phyloP scores from a whole-genome alignment of 164 flowering plant genomes.

The Vitis labrusca region DNA sequence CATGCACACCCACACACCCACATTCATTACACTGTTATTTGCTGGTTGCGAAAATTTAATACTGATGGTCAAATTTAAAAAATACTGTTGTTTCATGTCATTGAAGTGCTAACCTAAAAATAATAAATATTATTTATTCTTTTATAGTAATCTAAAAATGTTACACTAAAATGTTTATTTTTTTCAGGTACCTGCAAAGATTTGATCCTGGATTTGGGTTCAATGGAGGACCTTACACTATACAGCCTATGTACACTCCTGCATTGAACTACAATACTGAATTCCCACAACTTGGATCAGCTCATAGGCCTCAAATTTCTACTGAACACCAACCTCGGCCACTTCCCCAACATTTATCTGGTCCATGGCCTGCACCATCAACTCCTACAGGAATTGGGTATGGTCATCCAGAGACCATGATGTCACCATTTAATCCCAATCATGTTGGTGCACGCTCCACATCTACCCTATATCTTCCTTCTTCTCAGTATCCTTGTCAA shows the following conservation, averaged over 20 bases:
- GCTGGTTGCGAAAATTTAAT: too few relatives aligned
- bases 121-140: too few relatives aligned
- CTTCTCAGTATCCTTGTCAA: conserved; percentile 80
- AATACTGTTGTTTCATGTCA: too few relatives aligned
- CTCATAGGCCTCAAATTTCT: conserved; percentile 76
- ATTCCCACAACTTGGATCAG: conserved; percentile 91
- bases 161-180: neutral
- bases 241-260: conserved; percentile 93
- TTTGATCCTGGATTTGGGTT: conserved; percentile 99
- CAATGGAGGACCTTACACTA: conserved; percentile 68
- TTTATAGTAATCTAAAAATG: too few relatives aligned
- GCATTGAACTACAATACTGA: conserved; percentile 91
- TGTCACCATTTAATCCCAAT: conserved; percentile 68
- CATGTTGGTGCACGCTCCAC: conserved; percentile 66
- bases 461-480: conserved; percentile 70
- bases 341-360: conserved; percentile 70
- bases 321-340: conserved; percentile 71
- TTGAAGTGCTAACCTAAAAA: too few relatives aligned
- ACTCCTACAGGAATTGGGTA: conserved; percentile 61
- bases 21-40: too few relatives aligned
- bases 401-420: conserved; percentile 78
- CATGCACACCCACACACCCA: too few relatives aligned
- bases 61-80: too few relatives aligned
- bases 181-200: conserved; percentile 81
- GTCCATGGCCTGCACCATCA: conserved; percentile 64